Base-by-base conservation (phyloP, 208 protist species). In the Leishmania turanica region DNA sequence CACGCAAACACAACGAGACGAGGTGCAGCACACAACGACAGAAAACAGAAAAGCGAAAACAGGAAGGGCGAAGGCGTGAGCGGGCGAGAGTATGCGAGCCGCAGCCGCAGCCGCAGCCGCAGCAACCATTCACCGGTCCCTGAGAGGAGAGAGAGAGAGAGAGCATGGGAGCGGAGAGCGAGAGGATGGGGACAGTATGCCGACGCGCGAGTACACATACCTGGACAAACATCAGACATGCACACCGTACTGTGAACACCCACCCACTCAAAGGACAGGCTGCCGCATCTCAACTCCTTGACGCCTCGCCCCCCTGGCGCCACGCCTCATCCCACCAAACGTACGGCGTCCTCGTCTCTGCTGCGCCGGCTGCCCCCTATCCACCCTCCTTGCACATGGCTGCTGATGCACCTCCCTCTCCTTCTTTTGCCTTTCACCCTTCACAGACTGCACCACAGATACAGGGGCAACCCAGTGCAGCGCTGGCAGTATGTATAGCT, bases 161-260 rank as follows among this genome's bases (percentile, higher is more conserved):
- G n/a, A 77, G 27, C 27, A 19, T 17, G 42, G 76, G 53, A 53
- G 27, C 31, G 27, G 78, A 21, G 15, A 56, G 60, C 19, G n/a
- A 73, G 27, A 24, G n/a, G 45, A 84, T 45, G 40, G 51, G 49
- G 77, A 42, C 0, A 62, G 68, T 69, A 78, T 60, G 31, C 51
- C 75, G 1, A 37, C 56, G 75, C 34, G 58, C 58, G 21, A 42
- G 73, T 58, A 82, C 54, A 65, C 54, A 40, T 51, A 84, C 37
- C 27, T 37, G 19, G 34, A 40, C 37, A 78, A 8, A 79, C 9
- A 31, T 45, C 51, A 15, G 31, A 62, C 47, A 47, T 15, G 37
- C 34, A 54, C 24, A 73, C 71, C 27, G 53, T 47, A 73, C 54
- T 58, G 7, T 69, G 54, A 54, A 83, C 71, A 9, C 69, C 24